phyloP scores from a whole-genome alignment of 257 asterid genomes.

The Datura wrightii region DNA sequence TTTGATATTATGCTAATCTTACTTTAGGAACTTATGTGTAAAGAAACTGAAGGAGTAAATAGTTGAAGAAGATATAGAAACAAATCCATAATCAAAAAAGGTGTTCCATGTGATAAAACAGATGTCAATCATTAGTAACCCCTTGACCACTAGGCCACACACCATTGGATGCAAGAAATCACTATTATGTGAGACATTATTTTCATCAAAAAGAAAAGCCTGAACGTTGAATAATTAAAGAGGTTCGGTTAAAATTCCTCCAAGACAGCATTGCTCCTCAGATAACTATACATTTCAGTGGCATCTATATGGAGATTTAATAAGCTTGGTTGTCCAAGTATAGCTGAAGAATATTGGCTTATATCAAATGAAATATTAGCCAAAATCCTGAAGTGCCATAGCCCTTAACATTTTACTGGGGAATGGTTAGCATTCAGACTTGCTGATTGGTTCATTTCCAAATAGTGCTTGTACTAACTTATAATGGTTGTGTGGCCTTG shows the following conservation, averaged over 20 bases:
- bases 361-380: background rate
- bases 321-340: background rate
- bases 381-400: background rate
- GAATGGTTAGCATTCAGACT: background rate
- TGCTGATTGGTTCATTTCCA: conserved; percentile 24
- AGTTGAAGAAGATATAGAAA: background rate
- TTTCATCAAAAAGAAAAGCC: background rate
- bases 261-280: background rate
- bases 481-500: background rate
- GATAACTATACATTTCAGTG: conserved; percentile 23
- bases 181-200: background rate
- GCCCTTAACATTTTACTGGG: conserved; percentile 16
- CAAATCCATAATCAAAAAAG: background rate
- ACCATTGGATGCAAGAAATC: background rate
- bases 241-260: background rate
- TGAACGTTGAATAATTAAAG: background rate
- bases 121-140: background rate
- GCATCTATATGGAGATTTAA: background rate
- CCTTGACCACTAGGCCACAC: background rate
- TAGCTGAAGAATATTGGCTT: background rate
- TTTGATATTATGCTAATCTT: background rate
- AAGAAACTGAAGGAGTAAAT: background rate
- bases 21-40: background rate
- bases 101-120: background rate
- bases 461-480: conserved; percentile 7